Evolutionary conservation across 441 rosid genomes (phyloP), one percentile per base, ranked within the genome.

Genomic region (Populus hybrid): DNA sequence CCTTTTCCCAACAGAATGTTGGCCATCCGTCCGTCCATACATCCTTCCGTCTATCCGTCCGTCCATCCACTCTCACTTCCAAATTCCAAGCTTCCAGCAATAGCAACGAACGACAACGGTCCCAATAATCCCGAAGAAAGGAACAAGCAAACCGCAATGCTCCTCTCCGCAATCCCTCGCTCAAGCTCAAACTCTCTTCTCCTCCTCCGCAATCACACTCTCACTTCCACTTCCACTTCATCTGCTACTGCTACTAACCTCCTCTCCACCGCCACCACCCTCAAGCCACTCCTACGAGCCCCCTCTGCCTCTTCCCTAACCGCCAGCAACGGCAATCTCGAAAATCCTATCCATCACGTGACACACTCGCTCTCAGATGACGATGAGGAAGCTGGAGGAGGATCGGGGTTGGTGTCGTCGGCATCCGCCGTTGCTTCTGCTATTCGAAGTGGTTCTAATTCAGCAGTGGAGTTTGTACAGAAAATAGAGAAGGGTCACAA

Each of bases 401-500:
- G 73, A 31, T 68, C 36, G 29, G 76, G 29, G 74, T 29, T 86
- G 83, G 74, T 87, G 29, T 80, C 99, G 12, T 94, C 97, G 20
- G 97, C 99, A 66, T 87, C 92, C 4, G 97, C 97, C 6, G 88
- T 94, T 14, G 94, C 89, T 11, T 81, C 92, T 11, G 90, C 95
- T 69, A 93, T 94, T 63, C 90, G 90, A 10, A 83, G 79, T 64
- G 86, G 86, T 12, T 92, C 97, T 53, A 89, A 77, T 6, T 89
- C 94, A n/a, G 90, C 94, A 0, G 95, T 92, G 6, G 93, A 93
- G 76, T 94, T 94, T 78, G 82, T 84, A 18, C 95, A 92, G 79
- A 77, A 66, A 64, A 81, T 93, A 74, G 97, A 93, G 77, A 81
- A 86, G 67, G 88, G 86, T 69, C 87, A 82, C 53, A 45, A 3